A percentile compares a stretch with the other conserved stretches of the same genome.
Evolutionary conservation across 1,139 yeast genomes (phyloP).

Genomic region (Pichia sp.): DNA sequence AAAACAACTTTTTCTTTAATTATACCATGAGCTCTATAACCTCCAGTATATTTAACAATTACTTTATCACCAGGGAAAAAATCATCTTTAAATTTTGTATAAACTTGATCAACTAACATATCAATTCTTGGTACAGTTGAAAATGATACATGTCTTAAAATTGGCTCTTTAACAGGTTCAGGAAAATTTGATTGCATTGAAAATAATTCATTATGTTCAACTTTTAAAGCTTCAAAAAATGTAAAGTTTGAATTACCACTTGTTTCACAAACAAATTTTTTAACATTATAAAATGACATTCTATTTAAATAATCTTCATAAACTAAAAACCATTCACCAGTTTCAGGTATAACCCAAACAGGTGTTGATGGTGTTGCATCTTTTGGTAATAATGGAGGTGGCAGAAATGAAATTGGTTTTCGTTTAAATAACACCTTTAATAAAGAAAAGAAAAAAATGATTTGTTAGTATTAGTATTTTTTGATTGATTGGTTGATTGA

Average conservation of each 20-base stretch:
- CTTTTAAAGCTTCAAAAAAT: slow-evolving; percentile 78
- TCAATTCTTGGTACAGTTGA: slow-evolving; percentile 81
- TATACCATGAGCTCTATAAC: slow-evolving; percentile 36
- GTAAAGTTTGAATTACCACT: slow-evolving; percentile 92
- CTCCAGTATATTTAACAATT: slow-evolving; percentile 40
- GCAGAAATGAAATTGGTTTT: slow-evolving; percentile 55
- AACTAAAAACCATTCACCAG: slow-evolving; percentile 78
- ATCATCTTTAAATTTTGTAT: slow-evolving; percentile 67
- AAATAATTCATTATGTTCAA: slow-evolving; percentile 63
- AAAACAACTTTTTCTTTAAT: slow-evolving; percentile 57
- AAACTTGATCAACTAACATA: slow-evolving; percentile 78
- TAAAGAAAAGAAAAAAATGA: too few species aligned
- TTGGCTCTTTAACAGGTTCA: slow-evolving; percentile 86
- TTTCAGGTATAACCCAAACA: slow-evolving; percentile 75
- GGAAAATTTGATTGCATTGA: slow-evolving; percentile 82
- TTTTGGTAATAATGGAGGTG: slow-evolving; percentile 50
- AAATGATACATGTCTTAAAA: slow-evolving; percentile 76
- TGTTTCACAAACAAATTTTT: slow-evolving; percentile 89
- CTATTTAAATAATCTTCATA: slow-evolving; percentile 71
- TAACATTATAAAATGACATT: slow-evolving; percentile 63
- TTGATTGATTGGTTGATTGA: too few species aligned
- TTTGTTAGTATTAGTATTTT: too few species aligned
- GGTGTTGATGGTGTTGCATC: slow-evolving; percentile 43
- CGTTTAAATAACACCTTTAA: slow-evolving; percentile 64
- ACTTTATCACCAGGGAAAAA: slow-evolving; percentile 91